phyloP scores from a whole-genome alignment of 306 rosid genomes.

The Chamaecrista fasciculata region DNA sequence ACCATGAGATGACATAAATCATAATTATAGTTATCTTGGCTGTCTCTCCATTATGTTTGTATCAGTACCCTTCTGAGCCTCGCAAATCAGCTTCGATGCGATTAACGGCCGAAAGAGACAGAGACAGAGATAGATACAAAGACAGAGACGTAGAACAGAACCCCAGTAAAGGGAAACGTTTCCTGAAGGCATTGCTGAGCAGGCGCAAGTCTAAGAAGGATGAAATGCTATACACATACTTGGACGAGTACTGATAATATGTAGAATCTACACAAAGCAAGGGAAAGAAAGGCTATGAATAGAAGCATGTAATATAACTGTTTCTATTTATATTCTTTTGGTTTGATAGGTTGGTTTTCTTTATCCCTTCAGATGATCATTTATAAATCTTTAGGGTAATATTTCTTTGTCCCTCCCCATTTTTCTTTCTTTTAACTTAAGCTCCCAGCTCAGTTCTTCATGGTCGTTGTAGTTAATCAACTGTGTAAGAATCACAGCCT shows the following conservation, averaged over 20 bases:
- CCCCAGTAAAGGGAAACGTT: conserved; percentile 78
- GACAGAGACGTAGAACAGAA: conserved; percentile 53
- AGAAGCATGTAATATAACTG: conserved; percentile 23
- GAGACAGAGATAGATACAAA: conserved; percentile 29
- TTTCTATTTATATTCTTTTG: conserved; percentile 15
- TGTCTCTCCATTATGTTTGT: background rate
- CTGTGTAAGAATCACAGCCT: background rate
- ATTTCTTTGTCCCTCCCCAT: background rate
- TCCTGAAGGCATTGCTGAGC: conserved; percentile 72
- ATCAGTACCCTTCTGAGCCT: conserved; percentile 72
- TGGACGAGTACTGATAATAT: conserved; percentile 68
- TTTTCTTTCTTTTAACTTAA: background rate
- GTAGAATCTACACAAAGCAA: conserved; percentile 1
- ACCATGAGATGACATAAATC: background rate
- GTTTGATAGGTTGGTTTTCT: background rate
- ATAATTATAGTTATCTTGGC: background rate
- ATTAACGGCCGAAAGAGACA: conserved; percentile 56
- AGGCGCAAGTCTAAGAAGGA: conserved; percentile 80
- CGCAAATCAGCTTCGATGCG: conserved; percentile 85
- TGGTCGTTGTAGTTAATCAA: background rate
- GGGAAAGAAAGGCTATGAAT: conserved; percentile 25
- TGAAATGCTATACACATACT: conserved; percentile 61
- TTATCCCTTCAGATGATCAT: background rate
- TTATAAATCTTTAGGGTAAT: background rate
- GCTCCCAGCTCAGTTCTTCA: background rate